These are phyloP conservation scores for Irpex lacteus DNA, from an alignment of 1,284 basidiomycete genomes.

Conservation along the genomic window DNA sequence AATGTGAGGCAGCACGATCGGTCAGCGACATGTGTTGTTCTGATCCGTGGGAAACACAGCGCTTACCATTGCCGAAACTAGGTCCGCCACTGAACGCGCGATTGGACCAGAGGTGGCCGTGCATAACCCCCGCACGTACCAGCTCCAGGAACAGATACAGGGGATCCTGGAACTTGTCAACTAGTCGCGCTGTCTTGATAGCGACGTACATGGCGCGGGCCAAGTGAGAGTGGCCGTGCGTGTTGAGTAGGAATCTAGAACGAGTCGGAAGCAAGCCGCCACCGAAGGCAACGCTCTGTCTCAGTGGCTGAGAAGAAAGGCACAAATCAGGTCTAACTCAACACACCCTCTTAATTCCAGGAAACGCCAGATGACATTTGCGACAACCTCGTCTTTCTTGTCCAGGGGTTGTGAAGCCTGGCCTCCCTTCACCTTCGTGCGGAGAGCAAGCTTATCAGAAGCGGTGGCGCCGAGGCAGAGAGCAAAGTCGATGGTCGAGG, in stretches of 20 bases:
- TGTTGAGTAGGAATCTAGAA: constrained; percentile 79
- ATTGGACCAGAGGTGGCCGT: constrained; percentile 90
- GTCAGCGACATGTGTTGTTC: constrained; percentile 16
- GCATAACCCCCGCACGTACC: constrained; percentile 92
- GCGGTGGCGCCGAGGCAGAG: constrained; percentile 91
- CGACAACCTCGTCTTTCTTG: constrained; percentile 98
- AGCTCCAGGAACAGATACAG: constrained; percentile 92
- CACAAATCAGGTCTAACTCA: constrained; percentile 23
- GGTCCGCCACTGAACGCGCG: constrained; percentile 91
- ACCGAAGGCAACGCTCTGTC: constrained; percentile 11
- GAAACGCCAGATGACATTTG: constrained; percentile 98
- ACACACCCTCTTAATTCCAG: constrained; percentile 88
- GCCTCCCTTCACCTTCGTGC: constrained; percentile 64
- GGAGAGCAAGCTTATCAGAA: constrained; percentile 71
- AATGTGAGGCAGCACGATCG: not conserved
- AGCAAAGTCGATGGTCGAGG: constrained; percentile 96
- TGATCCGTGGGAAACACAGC: constrained; percentile 26
- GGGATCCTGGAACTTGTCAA: constrained; percentile 94
- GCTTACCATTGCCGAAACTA: constrained; percentile 83
- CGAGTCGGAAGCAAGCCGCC: constrained; percentile 15
- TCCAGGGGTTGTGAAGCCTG: constrained; percentile 60
- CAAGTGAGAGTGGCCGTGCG: constrained; percentile 86
- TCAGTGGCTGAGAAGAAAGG: constrained; percentile 9
- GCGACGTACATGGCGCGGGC: constrained; percentile 90
- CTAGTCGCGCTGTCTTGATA: constrained; percentile 74